Evolutionary conservation across 768 basidiomycete genomes (phyloP).

Genomic region (Podaxis carcinomalis): DNA sequence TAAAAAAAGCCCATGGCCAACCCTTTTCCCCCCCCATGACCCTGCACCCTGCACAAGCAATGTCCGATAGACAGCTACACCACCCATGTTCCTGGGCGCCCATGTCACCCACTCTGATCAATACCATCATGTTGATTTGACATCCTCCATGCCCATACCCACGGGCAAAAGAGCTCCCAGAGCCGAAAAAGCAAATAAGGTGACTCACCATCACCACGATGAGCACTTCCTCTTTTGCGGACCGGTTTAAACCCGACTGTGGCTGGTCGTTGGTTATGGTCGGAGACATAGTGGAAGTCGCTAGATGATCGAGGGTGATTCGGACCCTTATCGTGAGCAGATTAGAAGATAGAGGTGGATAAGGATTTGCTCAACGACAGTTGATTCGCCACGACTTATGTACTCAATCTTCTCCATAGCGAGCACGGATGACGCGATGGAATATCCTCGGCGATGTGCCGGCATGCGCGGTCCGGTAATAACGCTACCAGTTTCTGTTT

Average conservation of each 20-base stretch:
- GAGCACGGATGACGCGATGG: background rate
- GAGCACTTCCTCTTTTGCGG: constrained; percentile 19
- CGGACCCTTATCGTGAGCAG: too few relatives aligned
- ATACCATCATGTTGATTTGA: background rate
- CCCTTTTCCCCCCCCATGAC: too few relatives aligned
- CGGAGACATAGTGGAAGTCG: background rate
- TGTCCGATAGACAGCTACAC: too few relatives aligned
- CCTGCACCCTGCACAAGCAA: too few relatives aligned
- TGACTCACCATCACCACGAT: constrained; percentile 47
- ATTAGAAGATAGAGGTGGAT: too few relatives aligned
- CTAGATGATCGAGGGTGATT: background rate
- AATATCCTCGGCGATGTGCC: background rate
- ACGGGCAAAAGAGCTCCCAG: background rate
- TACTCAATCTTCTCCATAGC: background rate
- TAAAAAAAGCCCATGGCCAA: too few relatives aligned
- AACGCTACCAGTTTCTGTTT: background rate
- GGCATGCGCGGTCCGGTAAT: constrained; percentile 3
- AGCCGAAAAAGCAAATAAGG: background rate
- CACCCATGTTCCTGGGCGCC: background rate
- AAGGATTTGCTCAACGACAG: too few relatives aligned
- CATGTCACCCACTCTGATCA: background rate
- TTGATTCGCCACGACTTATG: too few relatives aligned
- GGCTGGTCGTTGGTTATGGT: background rate
- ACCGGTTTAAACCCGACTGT: background rate
- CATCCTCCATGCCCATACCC: background rate